These are phyloP conservation scores for Capsella bursapastoris DNA, from an alignment of 345 rosid species.

Conservation along the genomic window DNA sequence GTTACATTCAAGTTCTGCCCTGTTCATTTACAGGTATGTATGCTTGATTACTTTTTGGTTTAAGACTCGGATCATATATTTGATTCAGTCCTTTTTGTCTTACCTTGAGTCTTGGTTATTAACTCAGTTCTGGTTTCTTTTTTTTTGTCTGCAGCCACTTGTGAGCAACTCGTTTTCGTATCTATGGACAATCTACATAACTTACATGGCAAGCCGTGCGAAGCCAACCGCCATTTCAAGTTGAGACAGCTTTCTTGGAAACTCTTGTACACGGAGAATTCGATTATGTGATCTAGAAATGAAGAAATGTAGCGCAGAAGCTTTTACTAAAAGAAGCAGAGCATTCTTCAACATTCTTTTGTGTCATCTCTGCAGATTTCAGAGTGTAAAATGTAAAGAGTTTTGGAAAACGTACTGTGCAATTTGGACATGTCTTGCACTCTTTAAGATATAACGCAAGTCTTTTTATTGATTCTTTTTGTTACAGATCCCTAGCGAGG, in stretches of 20 bases:
- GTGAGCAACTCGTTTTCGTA: conserved; percentile 93
- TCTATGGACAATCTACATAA: conserved; percentile 87
- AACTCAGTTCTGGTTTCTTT: conserved; percentile 5
- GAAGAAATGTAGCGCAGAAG: conserved; percentile 9
- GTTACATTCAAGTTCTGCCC: conserved; percentile 85
- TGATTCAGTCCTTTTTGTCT: neutral
- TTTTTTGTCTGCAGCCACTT: conserved; percentile 62
- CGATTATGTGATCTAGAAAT: neutral
- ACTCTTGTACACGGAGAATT: neutral
- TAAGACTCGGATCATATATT: neutral
- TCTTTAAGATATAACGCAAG: neutral
- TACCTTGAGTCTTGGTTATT: neutral
- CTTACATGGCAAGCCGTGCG: conserved; percentile 79
- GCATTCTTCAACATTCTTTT: conserved; percentile 35
- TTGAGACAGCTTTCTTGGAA: conserved; percentile 35
- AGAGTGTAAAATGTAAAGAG: conserved; percentile 26
- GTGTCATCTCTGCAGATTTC: conserved; percentile 23
- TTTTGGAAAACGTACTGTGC: conserved; percentile 18
- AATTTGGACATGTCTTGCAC: conserved; percentile 9
- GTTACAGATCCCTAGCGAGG: neutral
- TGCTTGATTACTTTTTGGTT: neutral
- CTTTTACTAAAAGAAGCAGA: conserved; percentile 15
- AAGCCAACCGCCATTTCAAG: conserved; percentile 51
- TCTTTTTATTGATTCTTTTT: neutral
- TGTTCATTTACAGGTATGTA: conserved; percentile 80